A percentile compares a stretch with the other conserved stretches of the same genome.
These are phyloP conservation scores for Saccharomyces hybrid DNA, from an alignment of 1,139 yeast species.

Conservation along the genomic window DNA sequence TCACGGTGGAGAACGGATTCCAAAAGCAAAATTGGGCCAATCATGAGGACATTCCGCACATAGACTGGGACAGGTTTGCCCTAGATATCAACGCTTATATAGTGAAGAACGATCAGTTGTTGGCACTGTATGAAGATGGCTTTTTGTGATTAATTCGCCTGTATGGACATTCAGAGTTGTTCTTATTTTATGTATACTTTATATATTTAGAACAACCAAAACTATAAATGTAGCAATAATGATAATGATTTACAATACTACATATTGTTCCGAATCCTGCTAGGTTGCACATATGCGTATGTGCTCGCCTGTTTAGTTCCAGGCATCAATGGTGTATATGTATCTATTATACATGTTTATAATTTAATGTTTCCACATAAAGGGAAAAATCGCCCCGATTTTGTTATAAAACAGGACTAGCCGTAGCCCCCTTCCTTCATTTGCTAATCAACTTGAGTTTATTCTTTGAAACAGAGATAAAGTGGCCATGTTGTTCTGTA, in stretches of 20 bases:
- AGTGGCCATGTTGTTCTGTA: neutral
- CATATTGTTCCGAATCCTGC: neutral
- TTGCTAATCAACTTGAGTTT: neutral
- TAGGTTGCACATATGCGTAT: neutral
- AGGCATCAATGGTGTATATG: neutral
- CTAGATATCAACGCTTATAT: constrained; percentile 24
- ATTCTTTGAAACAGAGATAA: neutral
- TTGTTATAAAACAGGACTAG: neutral
- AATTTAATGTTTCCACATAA: neutral
- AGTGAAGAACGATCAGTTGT: constrained; percentile 15
- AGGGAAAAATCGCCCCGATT: neutral
- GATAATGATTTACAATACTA: neutral
- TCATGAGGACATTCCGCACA: constrained; percentile 38
- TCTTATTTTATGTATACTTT: neutral
- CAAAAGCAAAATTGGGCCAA: constrained; percentile 36
- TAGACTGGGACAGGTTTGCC: constrained; percentile 38
- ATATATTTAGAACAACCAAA: neutral
- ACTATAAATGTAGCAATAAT: neutral
- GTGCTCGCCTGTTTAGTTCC: neutral
- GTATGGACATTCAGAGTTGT: neutral
- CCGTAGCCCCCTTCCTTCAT: neutral
- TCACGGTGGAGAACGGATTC: constrained; percentile 23
- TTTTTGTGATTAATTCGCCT: constrained; percentile 8
- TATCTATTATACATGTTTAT: neutral
- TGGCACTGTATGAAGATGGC: constrained; percentile 17